These are phyloP conservation scores for Candida loeiensis DNA, from an alignment of 805 yeast species.

Conservation along the genomic window DNA sequence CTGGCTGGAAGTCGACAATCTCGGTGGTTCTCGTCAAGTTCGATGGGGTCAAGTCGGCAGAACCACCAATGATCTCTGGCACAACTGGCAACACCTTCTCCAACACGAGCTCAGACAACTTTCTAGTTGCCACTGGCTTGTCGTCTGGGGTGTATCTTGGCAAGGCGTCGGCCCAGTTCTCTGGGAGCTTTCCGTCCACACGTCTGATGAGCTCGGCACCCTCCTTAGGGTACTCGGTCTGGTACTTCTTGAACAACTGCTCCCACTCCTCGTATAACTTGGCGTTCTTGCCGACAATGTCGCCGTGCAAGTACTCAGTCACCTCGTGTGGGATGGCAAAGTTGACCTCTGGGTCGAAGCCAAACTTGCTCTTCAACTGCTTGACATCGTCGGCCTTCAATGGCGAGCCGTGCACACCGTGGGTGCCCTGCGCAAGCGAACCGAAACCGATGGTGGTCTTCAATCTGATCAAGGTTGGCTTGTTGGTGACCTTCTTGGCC, in stretches of 20 bases:
- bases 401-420: slow-evolving; percentile 94
- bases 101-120: slow-evolving; percentile 81
- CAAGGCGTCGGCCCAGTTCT: slow-evolving; percentile 69
- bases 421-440: slow-evolving; percentile 79
- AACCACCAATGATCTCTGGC: slow-evolving; percentile 95
- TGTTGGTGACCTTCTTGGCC: slow-evolving; percentile 73
- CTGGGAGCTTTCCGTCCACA: slow-evolving; percentile 73
- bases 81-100: slow-evolving; percentile 55
- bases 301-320: slow-evolving; percentile 59
- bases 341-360: slow-evolving; percentile 81
- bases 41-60: slow-evolving; percentile 97
- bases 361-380: slow-evolving; percentile 78
- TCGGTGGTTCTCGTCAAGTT: slow-evolving; percentile 86
- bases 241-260: slow-evolving; percentile 55
- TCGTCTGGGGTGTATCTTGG: slow-evolving; percentile 80
- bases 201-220: slow-evolving; percentile 82
- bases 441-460: slow-evolving; percentile 94
- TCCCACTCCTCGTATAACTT: slow-evolving; percentile 76
- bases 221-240: slow-evolving; percentile 65
- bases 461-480: slow-evolving; percentile 88
- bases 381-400: slow-evolving; percentile 88
- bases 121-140: slow-evolving; percentile 88
- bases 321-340: slow-evolving; percentile 85
- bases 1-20: slow-evolving; percentile 91
- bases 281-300: slow-evolving; percentile 55